phyloP scores from a whole-genome alignment of 2,329 filamentous ascomycete genomes.

The Colletotrichum graminicola region DNA sequence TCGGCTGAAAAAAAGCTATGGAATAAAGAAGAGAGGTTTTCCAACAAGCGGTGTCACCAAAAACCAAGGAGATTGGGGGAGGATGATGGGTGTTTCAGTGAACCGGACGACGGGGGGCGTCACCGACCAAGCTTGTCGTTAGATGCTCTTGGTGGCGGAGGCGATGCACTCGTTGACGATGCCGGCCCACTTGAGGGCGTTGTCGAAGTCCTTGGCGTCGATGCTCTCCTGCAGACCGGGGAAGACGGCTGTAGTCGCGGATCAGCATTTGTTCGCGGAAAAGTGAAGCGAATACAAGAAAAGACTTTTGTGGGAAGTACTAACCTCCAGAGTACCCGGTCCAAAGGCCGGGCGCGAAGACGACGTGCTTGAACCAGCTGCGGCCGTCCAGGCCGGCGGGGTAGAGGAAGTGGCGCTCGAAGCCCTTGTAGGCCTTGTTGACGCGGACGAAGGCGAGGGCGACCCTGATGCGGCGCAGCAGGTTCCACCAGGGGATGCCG shows the following conservation, averaged over 20 bases:
- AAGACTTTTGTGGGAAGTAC: slow-evolving; percentile 46
- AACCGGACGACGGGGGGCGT: neutral
- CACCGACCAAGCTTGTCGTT: neutral
- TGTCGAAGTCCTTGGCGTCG: slow-evolving; percentile 68
- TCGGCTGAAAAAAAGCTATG: too few relatives aligned
- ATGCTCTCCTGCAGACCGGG: slow-evolving; percentile 74
- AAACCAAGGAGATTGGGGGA: neutral
- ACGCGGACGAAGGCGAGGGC: slow-evolving; percentile 72
- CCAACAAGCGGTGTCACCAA: neutral
- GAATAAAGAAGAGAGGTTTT: neutral
- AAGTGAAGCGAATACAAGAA: slow-evolving; percentile 31
- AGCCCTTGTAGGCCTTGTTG: slow-evolving; percentile 85
- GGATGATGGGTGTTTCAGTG: neutral
- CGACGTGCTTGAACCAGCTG: slow-evolving; percentile 93
- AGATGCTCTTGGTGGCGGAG: slow-evolving; percentile 57
- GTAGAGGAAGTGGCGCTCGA: slow-evolving; percentile 86
- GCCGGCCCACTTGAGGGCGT: slow-evolving; percentile 69
- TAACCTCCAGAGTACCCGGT: slow-evolving; percentile 86
- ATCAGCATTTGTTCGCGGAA: slow-evolving; percentile 36
- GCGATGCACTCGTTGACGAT: slow-evolving; percentile 68
- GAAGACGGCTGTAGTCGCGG: slow-evolving; percentile 63
- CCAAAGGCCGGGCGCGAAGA: slow-evolving; percentile 92
- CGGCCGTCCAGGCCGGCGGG: slow-evolving; percentile 81
- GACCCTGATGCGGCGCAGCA: slow-evolving; percentile 75
- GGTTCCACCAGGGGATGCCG: slow-evolving; percentile 83